These are phyloP conservation scores for Claviceps lovelessii DNA, from an alignment of 2,329 filamentous ascomycete genomes.

Conservation along the genomic window DNA sequence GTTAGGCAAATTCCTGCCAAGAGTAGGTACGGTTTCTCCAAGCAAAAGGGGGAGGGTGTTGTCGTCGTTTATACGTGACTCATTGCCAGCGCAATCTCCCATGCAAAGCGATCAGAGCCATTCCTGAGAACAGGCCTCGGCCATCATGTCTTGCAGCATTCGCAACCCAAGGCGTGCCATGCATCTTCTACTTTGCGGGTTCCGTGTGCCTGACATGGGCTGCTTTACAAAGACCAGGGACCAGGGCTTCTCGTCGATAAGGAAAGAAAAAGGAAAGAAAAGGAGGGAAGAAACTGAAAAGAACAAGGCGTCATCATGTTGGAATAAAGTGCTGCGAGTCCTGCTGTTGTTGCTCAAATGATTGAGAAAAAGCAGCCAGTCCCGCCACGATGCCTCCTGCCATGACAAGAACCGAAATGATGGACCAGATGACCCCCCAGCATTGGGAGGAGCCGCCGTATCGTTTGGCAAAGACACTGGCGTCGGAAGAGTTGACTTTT, in stretches of 20 bases:
- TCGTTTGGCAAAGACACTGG: constrained; percentile 61
- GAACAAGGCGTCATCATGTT: constrained; percentile 15
- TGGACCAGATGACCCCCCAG: constrained; percentile 67
- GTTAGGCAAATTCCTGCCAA: background rate
- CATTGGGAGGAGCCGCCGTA: constrained; percentile 70
- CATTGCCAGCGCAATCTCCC: too few relatives aligned
- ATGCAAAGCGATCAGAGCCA: too few relatives aligned
- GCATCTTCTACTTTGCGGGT: too few relatives aligned
- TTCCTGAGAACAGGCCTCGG: too few relatives aligned
- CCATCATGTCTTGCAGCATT: too few relatives aligned
- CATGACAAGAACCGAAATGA: constrained; percentile 61
- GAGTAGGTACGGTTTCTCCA: background rate
- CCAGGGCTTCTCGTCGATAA: too few relatives aligned
- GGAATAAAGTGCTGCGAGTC: constrained; percentile 55
- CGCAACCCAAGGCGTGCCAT: too few relatives aligned
- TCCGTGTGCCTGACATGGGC: too few relatives aligned
- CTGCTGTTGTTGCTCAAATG: constrained; percentile 50
- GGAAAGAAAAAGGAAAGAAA: too few relatives aligned
- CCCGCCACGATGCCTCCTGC: constrained; percentile 59
- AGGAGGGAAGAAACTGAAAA: too few relatives aligned
- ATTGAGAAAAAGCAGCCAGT: constrained; percentile 61
- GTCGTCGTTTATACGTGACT: background rate
- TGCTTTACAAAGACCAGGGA: too few relatives aligned
- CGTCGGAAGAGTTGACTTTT: constrained; percentile 68
- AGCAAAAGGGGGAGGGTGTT: background rate